Base-by-base conservation (phyloP, 2,329 filamentous ascomycete species). In the Penicillium sp. region DNA sequence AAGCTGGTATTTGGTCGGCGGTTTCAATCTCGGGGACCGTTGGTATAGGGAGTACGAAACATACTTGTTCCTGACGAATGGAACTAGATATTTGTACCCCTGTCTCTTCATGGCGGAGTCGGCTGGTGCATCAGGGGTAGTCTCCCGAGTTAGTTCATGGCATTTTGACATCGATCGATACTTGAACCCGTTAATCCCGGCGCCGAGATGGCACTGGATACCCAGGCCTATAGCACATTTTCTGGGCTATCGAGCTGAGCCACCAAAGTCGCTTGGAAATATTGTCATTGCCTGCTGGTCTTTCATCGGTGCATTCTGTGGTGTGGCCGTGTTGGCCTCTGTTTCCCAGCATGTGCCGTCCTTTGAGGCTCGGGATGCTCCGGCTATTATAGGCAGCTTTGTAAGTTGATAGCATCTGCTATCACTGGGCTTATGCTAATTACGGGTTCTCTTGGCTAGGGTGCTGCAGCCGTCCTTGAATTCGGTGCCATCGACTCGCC, bases 161-260 rank as follows among this genome's bases (percentile, higher is more conserved):
- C 79, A 87, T 67, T 85, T 95, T 73, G 85, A 94, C 73, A 83
- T 96, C 60, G 92, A 96, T 78, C 75, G 74, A n/a, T 85, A 87
- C 69, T 70, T 95, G 49, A 91, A 93, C 69, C 88, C 81, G 2
- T 79, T 85, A 57, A 68, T 95, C 23, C 89, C 89, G 8, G 77
- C 82, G 14, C 87, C 88, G 40, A 84, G 82, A 63, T 82, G 90
- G 69, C 75, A 81, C 26, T 75, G 77, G 43, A 68, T 96, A 1
- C 92, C 91, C 0, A 78, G 77, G 45, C 82, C 82, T 0, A 68
- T 94, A 20, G 82, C 89, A 20, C 82, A 85, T 61, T 88, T 90
- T 63, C 75, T 95, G 2, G 88, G 89, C 11, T 76, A 89, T 66
- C 82, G 87, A 57, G 66, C 67, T 9, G 56, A 61, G 18, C 65